A percentile compares a stretch with the other conserved stretches of the same genome.
phyloP scores from a whole-genome alignment of 768 basidiomycete species.

The Tubosaeta brunneosetosa region DNA sequence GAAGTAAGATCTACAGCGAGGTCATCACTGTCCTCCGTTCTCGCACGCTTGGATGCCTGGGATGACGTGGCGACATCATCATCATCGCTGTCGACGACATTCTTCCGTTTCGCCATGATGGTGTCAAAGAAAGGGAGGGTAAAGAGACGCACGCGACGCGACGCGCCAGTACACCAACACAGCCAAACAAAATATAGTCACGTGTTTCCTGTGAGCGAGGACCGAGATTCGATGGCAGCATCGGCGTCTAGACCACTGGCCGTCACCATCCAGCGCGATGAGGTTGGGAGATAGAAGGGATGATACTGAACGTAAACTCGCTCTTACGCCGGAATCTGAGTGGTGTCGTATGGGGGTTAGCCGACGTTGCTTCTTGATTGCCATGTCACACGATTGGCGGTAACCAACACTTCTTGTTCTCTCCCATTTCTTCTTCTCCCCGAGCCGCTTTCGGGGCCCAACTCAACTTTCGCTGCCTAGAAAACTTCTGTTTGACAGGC shows the following conservation, averaged over 20 bases:
- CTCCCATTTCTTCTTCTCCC: conserved; percentile 2
- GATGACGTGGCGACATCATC: conserved; percentile 29
- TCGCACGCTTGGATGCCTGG: conserved; percentile 41
- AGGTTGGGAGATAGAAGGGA: neutral
- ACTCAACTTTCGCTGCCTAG: conserved; percentile 18
- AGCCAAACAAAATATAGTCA: conserved; percentile 18
- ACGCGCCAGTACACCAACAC: conserved; percentile 16
- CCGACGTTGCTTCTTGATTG: conserved; percentile 13
- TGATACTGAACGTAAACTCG: neutral
- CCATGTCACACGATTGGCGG: conserved; percentile 11
- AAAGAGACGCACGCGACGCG: conserved; percentile 27
- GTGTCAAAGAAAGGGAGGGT: neutral
- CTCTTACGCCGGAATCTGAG: neutral
- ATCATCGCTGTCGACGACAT: conserved; percentile 40
- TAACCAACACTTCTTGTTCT: conserved; percentile 14
- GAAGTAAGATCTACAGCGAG: conserved; percentile 17
- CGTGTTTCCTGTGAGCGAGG: conserved; percentile 1
- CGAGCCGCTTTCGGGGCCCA: conserved; percentile 9
- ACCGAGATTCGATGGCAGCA: too few species aligned
- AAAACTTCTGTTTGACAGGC: conserved; percentile 18
- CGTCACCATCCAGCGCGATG: neutral
- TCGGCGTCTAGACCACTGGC: too few species aligned
- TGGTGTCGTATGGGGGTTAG: conserved; percentile 5
- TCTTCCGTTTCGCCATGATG: conserved; percentile 55
- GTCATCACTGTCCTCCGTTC: conserved; percentile 38